These are phyloP conservation scores for Bacidia rubella DNA, from an alignment of 495 filamentous ascomycete species.

Conservation along the genomic window DNA sequence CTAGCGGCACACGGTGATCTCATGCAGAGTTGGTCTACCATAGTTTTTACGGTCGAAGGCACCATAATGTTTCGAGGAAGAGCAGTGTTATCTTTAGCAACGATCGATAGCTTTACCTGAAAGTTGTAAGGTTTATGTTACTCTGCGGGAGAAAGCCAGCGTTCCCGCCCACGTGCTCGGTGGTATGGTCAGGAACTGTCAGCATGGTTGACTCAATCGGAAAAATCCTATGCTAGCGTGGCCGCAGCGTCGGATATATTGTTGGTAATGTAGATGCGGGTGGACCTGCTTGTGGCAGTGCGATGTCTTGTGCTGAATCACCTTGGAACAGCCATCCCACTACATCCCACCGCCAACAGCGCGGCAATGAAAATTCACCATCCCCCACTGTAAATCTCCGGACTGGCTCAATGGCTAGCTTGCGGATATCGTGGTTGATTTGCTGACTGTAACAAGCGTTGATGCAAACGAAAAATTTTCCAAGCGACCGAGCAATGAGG, in stretches of 20 bases:
- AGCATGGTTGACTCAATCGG: not conserved
- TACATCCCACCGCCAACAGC: too few relatives aligned
- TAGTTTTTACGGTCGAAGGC: not conserved
- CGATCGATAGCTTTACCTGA: not conserved
- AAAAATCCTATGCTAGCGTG: not conserved
- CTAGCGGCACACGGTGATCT: not conserved
- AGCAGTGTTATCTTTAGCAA: not conserved
- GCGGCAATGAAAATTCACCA: too few relatives aligned
- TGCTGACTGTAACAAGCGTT: too few relatives aligned
- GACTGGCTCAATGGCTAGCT: too few relatives aligned
- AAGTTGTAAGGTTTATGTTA: too few relatives aligned
- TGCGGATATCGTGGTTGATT: too few relatives aligned
- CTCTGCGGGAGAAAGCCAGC: not conserved
- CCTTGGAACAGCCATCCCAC: too few relatives aligned
- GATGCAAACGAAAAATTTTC: too few relatives aligned
- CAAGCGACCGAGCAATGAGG: too few relatives aligned
- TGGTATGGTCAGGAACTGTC: not conserved
- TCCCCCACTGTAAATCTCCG: too few relatives aligned
- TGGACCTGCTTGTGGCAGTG: too few relatives aligned
- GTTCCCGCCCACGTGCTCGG: not conserved
- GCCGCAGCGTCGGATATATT: not conserved
- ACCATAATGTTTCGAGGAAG: not conserved
- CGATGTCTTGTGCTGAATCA: too few relatives aligned
- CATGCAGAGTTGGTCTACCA: not conserved
- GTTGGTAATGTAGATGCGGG: not conserved